phyloP scores from a whole-genome alignment of 441 rosid species.

The Gossypium aridum region DNA sequence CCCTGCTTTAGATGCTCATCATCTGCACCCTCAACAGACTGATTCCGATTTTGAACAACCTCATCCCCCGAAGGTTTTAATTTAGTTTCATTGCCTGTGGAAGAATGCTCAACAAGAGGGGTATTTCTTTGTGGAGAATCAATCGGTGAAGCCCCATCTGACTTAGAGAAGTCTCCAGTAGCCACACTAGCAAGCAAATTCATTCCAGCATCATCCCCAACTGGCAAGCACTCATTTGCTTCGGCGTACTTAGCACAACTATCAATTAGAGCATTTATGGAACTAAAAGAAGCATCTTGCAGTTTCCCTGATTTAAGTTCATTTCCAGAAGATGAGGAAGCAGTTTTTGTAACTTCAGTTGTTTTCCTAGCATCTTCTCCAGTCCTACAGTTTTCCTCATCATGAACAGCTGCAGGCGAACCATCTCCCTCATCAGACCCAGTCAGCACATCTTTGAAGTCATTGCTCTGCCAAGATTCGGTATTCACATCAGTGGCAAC shows the following conservation, averaged over 20 bases:
- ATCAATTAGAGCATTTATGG: conserved; percentile 87
- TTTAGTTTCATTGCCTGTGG: conserved; percentile 35
- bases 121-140: conserved; percentile 43
- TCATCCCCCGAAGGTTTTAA: conserved; percentile 24
- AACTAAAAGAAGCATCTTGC: conserved; percentile 55
- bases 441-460: conserved; percentile 41
- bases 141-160: conserved; percentile 48
- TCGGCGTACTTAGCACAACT: conserved; percentile 78
- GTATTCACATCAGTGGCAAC: conserved; percentile 34
- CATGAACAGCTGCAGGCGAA: conserved; percentile 35
- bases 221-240: conserved; percentile 37
- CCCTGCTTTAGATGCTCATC: conserved; percentile 32
- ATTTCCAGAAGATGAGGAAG: conserved; percentile 38
- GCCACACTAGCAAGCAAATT: conserved; percentile 95
- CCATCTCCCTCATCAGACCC: conserved; percentile 54
- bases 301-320: conserved; percentile 44
- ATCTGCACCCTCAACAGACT: conserved; percentile 25
- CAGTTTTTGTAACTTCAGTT: conserved; percentile 36
- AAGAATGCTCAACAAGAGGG: conserved; percentile 28
- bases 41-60: conserved; percentile 23
- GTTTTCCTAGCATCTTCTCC: conserved; percentile 40
- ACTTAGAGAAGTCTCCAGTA: conserved; percentile 79
- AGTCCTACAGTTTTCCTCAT: conserved; percentile 33
- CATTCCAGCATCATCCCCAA: conserved; percentile 93
- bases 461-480: conserved; percentile 63